Evolutionary conservation across 2,329 filamentous ascomycete species (phyloP).

Genomic region (Apiospora marii): DNA sequence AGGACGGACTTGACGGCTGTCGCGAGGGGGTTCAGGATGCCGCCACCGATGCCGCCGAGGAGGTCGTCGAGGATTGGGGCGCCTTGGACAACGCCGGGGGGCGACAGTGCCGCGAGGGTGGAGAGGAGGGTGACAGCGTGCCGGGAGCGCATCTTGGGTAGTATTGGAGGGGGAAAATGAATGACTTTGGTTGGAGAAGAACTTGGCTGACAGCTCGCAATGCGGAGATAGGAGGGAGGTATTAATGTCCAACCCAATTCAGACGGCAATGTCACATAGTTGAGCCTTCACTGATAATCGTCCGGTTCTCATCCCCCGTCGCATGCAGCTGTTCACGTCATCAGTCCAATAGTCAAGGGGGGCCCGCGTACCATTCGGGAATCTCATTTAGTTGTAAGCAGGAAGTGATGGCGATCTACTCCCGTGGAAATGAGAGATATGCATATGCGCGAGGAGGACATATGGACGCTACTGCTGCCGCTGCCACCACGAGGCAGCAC

Average conservation of each 20-base stretch:
- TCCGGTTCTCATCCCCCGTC: neutral
- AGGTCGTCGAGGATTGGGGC: slow-evolving; percentile 31
- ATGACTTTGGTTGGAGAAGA: neutral
- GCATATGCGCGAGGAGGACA: too few relatives aligned
- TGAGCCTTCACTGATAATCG: neutral
- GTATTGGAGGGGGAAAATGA: neutral
- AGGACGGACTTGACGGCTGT: slow-evolving; percentile 20
- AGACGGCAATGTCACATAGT: neutral
- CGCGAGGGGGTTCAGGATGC: slow-evolving; percentile 31
- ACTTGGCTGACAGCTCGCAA: neutral
- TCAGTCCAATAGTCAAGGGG: neutral
- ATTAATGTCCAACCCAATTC: neutral
- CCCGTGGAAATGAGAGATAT: neutral
- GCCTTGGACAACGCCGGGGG: neutral
- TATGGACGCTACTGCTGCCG: too few relatives aligned
- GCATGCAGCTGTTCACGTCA: neutral
- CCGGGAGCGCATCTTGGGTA: neutral
- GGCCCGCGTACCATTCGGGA: neutral
- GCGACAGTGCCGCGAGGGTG: neutral
- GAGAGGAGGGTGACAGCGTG: neutral
- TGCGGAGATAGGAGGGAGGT: neutral
- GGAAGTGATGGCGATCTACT: neutral
- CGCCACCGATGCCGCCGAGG: slow-evolving; percentile 40
- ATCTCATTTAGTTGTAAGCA: neutral
- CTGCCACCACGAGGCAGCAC: neutral